phyloP scores from a whole-genome alignment of 305 asterid species.

The Fraxinus platypoda region DNA sequence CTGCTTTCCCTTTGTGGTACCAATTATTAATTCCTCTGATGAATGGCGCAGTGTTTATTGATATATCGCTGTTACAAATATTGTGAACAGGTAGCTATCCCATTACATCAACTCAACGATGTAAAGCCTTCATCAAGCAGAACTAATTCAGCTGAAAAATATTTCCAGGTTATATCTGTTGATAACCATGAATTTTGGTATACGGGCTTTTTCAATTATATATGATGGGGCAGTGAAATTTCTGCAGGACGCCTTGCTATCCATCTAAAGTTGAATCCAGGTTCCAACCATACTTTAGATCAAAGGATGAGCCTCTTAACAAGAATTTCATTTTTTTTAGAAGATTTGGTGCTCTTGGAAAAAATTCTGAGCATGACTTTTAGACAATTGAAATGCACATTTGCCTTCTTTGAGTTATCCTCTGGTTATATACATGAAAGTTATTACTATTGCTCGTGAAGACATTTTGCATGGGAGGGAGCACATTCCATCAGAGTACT shows the following conservation, averaged over 20 bases:
- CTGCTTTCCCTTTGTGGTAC: background rate
- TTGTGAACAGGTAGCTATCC: conserved; percentile 74
- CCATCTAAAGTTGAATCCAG: conserved; percentile 41
- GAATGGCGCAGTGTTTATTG: background rate
- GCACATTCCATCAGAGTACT: background rate
- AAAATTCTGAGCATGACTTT: background rate
- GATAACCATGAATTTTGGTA: conserved; percentile 97
- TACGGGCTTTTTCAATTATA: conserved; percentile 84
- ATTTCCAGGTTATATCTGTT: conserved; percentile 79
- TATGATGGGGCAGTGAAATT: conserved; percentile 61
- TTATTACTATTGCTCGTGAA: background rate
- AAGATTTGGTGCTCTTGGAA: background rate
- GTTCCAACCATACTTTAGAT: background rate
- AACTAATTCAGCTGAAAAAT: conserved; percentile 60
- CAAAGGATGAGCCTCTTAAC: conserved; percentile 8
- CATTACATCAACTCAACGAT: conserved; percentile 91
- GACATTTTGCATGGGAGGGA: conserved; percentile 6
- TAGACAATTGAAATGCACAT: background rate
- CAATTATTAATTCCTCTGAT: background rate
- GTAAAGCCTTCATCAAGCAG: conserved; percentile 80
- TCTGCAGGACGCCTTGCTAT: conserved; percentile 51
- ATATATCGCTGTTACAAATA: background rate
- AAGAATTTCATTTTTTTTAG: background rate
- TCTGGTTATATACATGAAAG: background rate
- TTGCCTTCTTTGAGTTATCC: background rate